A percentile compares a stretch with the other conserved stretches of the same genome.
Evolutionary conservation across 768 basidiomycete genomes (phyloP).

Genomic region (Sarcodon aspratus): DNA sequence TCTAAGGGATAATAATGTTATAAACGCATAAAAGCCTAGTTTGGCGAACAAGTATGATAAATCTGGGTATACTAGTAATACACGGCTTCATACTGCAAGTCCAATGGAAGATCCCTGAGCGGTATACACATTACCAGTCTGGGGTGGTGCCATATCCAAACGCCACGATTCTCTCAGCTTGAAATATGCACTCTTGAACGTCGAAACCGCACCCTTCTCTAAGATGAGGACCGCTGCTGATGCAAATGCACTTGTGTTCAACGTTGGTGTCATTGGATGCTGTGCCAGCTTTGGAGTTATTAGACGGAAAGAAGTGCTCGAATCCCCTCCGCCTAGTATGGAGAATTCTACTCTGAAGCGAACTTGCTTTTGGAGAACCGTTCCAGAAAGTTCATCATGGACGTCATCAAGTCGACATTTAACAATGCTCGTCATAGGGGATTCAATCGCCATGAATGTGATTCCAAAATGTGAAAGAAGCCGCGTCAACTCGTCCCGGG

Average conservation of each 20-base stretch:
- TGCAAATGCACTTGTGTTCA: constrained; percentile 24
- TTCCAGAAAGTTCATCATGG: constrained; percentile 25
- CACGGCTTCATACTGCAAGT: too few relatives aligned
- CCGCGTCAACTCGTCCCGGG: constrained; percentile 51
- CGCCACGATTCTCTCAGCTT: constrained; percentile 63
- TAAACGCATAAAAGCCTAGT: too few relatives aligned
- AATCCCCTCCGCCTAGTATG: constrained; percentile 11
- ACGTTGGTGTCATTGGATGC: constrained; percentile 16
- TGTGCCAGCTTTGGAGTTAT: constrained; percentile 7
- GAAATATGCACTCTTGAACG: constrained; percentile 71
- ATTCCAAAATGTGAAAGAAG: constrained; percentile 61
- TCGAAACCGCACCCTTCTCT: constrained; percentile 86
- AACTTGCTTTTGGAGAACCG: constrained; percentile 54
- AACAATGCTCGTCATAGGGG: constrained; percentile 26
- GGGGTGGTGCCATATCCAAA: constrained; percentile 15
- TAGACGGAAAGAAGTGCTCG: constrained; percentile 7
- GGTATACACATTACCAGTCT: too few relatives aligned
- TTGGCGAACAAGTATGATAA: too few relatives aligned
- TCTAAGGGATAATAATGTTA: too few relatives aligned
- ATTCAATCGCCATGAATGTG: constrained; percentile 42
- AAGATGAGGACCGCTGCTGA: constrained; percentile 71
- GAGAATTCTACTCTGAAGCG: constrained; percentile 78
- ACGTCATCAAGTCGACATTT: constrained; percentile 43
- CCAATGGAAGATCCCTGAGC: too few relatives aligned
- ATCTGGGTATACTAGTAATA: too few relatives aligned